Conservation (phyloP, 768 basidiomycete genomes). For the Lyophyllum atratum region DNA sequence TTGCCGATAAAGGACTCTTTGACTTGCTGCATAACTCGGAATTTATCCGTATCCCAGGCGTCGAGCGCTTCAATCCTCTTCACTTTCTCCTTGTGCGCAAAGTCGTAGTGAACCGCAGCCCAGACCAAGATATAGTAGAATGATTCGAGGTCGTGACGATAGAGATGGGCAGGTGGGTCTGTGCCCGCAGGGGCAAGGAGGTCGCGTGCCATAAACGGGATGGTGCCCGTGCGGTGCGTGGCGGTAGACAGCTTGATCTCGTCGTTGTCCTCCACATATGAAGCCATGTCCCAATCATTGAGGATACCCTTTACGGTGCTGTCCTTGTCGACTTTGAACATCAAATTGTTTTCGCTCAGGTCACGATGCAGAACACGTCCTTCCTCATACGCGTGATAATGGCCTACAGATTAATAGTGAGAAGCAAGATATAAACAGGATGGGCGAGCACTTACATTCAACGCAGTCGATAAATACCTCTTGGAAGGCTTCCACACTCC, state of each 20-base stretch:
- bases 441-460: constrained; percentile 24
- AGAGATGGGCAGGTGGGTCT: constrained; percentile 19
- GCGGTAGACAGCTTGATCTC: not conserved
- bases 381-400: constrained; percentile 21
- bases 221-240: constrained; percentile 24
- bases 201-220: constrained; percentile 31
- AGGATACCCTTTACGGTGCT: constrained; percentile 21
- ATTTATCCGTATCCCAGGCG: not conserved
- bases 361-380: constrained; percentile 29
- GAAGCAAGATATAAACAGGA: not conserved
- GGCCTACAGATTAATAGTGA: constrained; percentile 20
- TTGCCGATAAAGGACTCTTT: not conserved
- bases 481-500: constrained; percentile 26
- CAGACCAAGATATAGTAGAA: constrained; percentile 26
- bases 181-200: constrained; percentile 12
- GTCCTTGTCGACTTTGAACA: constrained; percentile 18
- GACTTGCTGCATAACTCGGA: not conserved
- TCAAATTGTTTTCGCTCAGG: constrained; percentile 32
- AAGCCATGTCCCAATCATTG: constrained; percentile 29
- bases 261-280: constrained; percentile 4
- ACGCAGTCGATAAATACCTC: constrained; percentile 29
- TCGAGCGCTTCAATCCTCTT: not conserved
- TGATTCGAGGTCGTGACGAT: constrained; percentile 29
- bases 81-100: constrained; percentile 9
- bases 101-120: constrained; percentile 21